Evolutionary conservation across 257 asterid species (phyloP).

Genomic region (Lavandula angustifolia): DNA sequence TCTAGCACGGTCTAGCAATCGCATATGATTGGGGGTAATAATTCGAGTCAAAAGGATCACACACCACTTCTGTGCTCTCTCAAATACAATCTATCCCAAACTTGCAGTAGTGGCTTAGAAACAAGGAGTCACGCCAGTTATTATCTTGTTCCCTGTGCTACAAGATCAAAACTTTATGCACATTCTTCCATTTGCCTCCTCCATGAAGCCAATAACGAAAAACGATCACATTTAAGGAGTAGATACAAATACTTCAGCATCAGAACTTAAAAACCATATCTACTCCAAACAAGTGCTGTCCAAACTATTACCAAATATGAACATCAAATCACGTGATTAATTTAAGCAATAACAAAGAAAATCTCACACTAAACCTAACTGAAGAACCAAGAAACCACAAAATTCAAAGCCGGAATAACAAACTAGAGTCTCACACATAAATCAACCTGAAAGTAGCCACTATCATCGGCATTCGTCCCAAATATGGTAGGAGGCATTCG

Average conservation of each 20-base stretch:
- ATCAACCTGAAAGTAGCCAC: slow-evolving; percentile 64
- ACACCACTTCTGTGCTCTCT: not conserved
- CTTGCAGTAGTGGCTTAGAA: not conserved
- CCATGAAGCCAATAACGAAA: slow-evolving; percentile 10
- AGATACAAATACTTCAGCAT: slow-evolving; percentile 5
- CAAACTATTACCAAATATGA: not conserved
- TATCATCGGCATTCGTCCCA: slow-evolving; percentile 4
- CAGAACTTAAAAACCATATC: not conserved
- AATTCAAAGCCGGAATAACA: slow-evolving; percentile 8
- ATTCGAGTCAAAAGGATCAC: not conserved
- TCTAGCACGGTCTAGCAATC: slow-evolving; percentile 14
- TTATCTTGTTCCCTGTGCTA: not conserved
- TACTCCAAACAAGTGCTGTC: not conserved
- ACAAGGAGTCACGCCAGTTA: not conserved
- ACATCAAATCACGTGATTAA: not conserved
- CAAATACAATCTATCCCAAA: not conserved
- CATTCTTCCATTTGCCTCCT: not conserved
- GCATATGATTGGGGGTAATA: not conserved
- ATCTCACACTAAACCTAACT: not conserved
- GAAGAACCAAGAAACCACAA: not conserved
- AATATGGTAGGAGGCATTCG: slow-evolving; percentile 49
- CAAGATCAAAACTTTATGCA: not conserved
- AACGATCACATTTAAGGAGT: not conserved
- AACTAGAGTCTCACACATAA: slow-evolving; percentile 10
- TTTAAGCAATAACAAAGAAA: slow-evolving; percentile 8